A percentile compares a stretch with the other conserved stretches of the same genome.
Conservation (phyloP, 768 basidiomycete species). For the Exidia glandulosa region DNA sequence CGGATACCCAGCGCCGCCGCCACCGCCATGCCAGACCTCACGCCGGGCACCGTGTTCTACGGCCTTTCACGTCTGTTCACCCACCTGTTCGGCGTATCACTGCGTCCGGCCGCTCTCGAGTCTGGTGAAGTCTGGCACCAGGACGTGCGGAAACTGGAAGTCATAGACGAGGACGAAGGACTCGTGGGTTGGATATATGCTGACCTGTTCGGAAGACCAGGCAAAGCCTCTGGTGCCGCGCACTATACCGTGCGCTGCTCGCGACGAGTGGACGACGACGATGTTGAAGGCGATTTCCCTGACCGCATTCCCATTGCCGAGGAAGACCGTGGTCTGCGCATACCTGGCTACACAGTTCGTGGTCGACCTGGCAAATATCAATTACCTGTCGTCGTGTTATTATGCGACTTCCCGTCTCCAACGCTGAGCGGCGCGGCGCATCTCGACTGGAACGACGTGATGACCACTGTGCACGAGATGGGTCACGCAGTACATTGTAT, state of each 20-base stretch:
- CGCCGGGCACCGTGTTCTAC: constrained; percentile 84
- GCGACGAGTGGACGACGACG: constrained; percentile 84
- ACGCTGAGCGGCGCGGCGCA: constrained; percentile 52
- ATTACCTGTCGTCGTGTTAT: constrained; percentile 80
- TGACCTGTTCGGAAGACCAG: constrained; percentile 75
- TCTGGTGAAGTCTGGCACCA: constrained; percentile 84
- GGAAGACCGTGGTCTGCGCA: constrained; percentile 31
- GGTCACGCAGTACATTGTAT: constrained; percentile 99
- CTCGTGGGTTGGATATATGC: constrained; percentile 91
- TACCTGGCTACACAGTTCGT: constrained; percentile 46
- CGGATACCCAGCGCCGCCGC: constrained; percentile 61
- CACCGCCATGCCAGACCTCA: constrained; percentile 62
- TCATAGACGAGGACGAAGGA: constrained; percentile 80
- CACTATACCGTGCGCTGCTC: constrained; percentile 98
- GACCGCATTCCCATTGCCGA: constrained; percentile 10
- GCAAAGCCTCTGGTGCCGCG: constrained; percentile 85
- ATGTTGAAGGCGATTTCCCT: constrained; percentile 52
- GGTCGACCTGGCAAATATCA: constrained; percentile 67
- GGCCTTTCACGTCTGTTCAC: constrained; percentile 84
- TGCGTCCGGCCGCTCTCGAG: constrained; percentile 55
- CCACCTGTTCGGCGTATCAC: constrained; percentile 75
- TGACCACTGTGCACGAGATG: constrained; percentile 97
- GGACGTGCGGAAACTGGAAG: constrained; percentile 84
- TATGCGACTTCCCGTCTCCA: constrained; percentile 76
- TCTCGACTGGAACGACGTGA: constrained; percentile 86